Evolutionary conservation across 192 early-diverging fungal genomes (phyloP), one percentile per base, ranked within the genome.

Genomic region (Thamnidium elegans): DNA sequence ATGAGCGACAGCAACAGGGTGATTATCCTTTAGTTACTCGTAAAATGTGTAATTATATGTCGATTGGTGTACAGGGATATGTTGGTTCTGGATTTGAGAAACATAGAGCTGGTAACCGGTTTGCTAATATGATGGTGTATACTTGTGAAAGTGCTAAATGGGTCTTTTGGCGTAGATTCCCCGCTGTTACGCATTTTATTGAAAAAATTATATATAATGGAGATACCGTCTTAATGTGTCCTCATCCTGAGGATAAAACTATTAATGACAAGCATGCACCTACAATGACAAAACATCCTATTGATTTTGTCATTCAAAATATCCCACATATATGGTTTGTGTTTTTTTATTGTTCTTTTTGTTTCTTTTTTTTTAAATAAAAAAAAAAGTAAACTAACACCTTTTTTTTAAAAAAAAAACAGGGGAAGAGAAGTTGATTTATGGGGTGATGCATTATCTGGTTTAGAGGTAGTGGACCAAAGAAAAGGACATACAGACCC

Each of bases 31-130:
- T 45, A 3, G 42, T 72, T 30, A 66, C 81, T 59, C 75, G 73
- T 20, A 81, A 84, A 51, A 88, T 90, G 82, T 87, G 81, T 48
- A 87, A 88, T 72, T 87, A 89, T 65, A 83, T 89, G 68, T 87
- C 86, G 21, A 68, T 90, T 46, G 89, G 89, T 48, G 82, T 90
- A 46, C 89, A 90, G 65, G 89, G 84, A 0, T 79, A 73, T 65
- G 87, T 90, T n/a, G 89, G 89, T 15, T 79, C 76, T 61, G 84
- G 83, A 7, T 90, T 90, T 66, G 89, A 90, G 68, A 69, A 83
- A 67, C 80, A 85, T 50, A 71, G 89, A 36, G 78, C 85, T 2
- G 83, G 83, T 14, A 84, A 78, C 39, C 84, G 89, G 45, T 66
- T 80, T 8, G 72, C 79, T 23, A 90, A 90, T 68, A 82, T 86